Evolutionary conservation across 129 eudicot species (phyloP).

Genomic region (Helianthus annuus): HanXRQr2.0-SUNRISE NC_035448.2:15637821-15638320

Average conservation of each 20-base stretch:
- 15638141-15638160: slow-evolving; percentile 57
- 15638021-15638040: slow-evolving; percentile 82
- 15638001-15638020: slow-evolving; percentile 78
- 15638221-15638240: slow-evolving; percentile 89
- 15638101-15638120: slow-evolving; percentile 94
- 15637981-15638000: background rate
- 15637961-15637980: background rate
- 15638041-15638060: slow-evolving; percentile 92
- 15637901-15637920: slow-evolving; percentile 58
- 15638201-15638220: background rate
- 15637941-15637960: background rate
- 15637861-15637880: slow-evolving; percentile 71
- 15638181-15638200: background rate
- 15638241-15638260: slow-evolving; percentile 97
- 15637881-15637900: slow-evolving; percentile 62
- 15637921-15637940: background rate
- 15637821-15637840: slow-evolving; percentile 79
- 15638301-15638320: slow-evolving; percentile 93
- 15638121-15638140: slow-evolving; percentile 95
- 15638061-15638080: slow-evolving; percentile 91
- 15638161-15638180: background rate
- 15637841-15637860: slow-evolving; percentile 66
- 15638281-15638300: slow-evolving; percentile 95
- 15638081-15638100: slow-evolving; percentile 87
- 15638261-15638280: slow-evolving; percentile 96